Percentiles rank a stretch among this genome's conserved stretches.
Conservation (phyloP, 192 early-diverging fungal genomes). For the Chytriomyces confervae region DNA sequence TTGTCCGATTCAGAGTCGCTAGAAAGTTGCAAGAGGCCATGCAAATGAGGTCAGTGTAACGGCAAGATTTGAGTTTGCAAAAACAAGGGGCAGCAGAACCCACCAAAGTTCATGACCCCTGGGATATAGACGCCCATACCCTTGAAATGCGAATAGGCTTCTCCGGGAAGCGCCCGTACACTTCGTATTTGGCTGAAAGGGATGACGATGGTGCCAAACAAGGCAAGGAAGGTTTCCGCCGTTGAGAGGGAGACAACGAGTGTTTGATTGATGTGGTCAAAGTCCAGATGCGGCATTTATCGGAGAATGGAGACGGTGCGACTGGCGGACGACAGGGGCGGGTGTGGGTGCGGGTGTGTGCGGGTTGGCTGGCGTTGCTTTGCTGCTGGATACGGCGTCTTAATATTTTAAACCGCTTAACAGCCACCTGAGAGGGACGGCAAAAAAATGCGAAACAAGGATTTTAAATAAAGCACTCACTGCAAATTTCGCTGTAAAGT, state of each 20-base stretch:
- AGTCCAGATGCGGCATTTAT: conserved; percentile 26
- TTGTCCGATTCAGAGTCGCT: conserved; percentile 25
- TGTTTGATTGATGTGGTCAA: neutral
- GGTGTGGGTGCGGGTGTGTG: too few relatives aligned
- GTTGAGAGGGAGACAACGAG: conserved; percentile 17
- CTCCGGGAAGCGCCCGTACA: conserved; percentile 16
- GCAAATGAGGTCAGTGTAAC: neutral
- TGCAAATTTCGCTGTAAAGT: too few relatives aligned
- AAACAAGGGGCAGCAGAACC: neutral
- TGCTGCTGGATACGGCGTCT: too few relatives aligned
- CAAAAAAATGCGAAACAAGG: too few relatives aligned
- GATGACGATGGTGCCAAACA: conserved; percentile 25
- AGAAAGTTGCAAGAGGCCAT: neutral
- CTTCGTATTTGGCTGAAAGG: conserved; percentile 17
- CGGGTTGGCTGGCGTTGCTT: too few relatives aligned
- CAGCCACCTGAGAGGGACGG: too few relatives aligned
- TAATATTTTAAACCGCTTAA: too few relatives aligned
- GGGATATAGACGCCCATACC: conserved; percentile 31
- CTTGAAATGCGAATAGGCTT: conserved; percentile 31
- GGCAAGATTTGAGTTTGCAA: neutral
- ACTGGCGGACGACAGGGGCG: too few relatives aligned
- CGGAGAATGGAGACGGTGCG: too few relatives aligned
- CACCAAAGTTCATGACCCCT: conserved; percentile 31
- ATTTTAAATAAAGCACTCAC: too few relatives aligned
- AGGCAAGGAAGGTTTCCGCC: conserved; percentile 23